Evolutionary conservation across 805 yeast genomes (phyloP).

Genomic region (Saturnispora bothae): DNA sequence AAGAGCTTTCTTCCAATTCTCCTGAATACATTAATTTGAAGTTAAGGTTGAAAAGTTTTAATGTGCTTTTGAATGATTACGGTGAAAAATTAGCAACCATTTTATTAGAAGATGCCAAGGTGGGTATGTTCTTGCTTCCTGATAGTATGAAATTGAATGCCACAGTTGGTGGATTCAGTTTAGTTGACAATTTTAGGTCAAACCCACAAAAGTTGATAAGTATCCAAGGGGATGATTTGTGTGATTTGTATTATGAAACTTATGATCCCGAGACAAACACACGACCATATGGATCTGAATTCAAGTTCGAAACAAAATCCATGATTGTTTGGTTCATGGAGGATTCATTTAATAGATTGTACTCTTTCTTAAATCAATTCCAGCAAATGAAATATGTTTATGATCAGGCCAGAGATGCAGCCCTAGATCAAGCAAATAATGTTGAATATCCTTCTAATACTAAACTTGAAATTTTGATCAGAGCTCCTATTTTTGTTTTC

Average conservation of each 20-base stretch:
- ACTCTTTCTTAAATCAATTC: slow-evolving; percentile 61
- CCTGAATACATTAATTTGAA: slow-evolving; percentile 69
- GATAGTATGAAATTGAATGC: slow-evolving; percentile 66
- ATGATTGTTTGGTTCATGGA: slow-evolving; percentile 71
- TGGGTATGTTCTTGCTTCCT: slow-evolving; percentile 57
- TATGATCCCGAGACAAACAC: slow-evolving; percentile 46
- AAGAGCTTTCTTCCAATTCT: slow-evolving; percentile 42
- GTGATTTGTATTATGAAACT: slow-evolving; percentile 78
- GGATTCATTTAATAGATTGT: slow-evolving; percentile 59
- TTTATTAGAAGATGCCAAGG: slow-evolving; percentile 60
- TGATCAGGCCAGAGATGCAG: slow-evolving; percentile 82
- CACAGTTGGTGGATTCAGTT: slow-evolving; percentile 65
- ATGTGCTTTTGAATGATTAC: slow-evolving; percentile 71
- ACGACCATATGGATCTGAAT: slow-evolving; percentile 41
- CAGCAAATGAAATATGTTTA: slow-evolving; percentile 80
- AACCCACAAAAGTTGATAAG: slow-evolving; percentile 53
- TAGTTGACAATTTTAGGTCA: slow-evolving; percentile 62
- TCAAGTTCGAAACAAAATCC: slow-evolving; percentile 66
- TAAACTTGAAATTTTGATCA: slow-evolving; percentile 59
- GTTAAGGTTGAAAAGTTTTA: slow-evolving; percentile 61
- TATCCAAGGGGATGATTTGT: slow-evolving; percentile 70
- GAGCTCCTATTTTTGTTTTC: slow-evolving; percentile 77
- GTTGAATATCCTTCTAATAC: slow-evolving; percentile 48
- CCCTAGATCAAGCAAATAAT: slow-evolving; percentile 65
- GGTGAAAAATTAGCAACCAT: slow-evolving; percentile 73